Evolutionary conservation across 305 asterid species (phyloP).

Genomic region (Rubia balearica): DNA sequence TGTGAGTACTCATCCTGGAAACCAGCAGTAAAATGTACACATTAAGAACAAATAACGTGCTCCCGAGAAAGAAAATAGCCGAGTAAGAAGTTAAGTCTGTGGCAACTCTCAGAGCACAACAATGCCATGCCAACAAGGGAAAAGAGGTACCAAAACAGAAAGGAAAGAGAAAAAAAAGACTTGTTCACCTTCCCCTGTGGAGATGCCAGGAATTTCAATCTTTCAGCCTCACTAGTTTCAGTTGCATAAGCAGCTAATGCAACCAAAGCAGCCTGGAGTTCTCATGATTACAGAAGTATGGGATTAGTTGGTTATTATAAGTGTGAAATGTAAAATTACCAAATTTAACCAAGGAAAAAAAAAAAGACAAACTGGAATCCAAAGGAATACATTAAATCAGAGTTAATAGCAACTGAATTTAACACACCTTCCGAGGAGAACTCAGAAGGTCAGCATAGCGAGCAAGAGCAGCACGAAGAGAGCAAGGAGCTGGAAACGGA

Average conservation of each 20-base stretch:
- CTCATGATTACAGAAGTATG: not conserved
- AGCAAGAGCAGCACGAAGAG: slow-evolving; percentile 53
- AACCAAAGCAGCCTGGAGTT: slow-evolving; percentile 56
- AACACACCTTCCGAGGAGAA: slow-evolving; percentile 57
- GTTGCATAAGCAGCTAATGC: slow-evolving; percentile 75
- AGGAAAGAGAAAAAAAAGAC: not conserved
- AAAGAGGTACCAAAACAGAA: not conserved
- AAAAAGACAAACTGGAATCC: not conserved
- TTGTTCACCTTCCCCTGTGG: slow-evolving; percentile 70
- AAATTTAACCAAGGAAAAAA: not conserved
- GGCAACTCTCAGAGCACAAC: not conserved
- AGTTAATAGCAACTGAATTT: not conserved
- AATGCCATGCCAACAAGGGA: not conserved
- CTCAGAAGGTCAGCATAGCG: slow-evolving; percentile 60
- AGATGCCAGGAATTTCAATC: slow-evolving; percentile 59
- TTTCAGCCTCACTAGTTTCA: slow-evolving; percentile 56
- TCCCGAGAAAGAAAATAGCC: not conserved
- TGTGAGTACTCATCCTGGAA: slow-evolving; percentile 60
- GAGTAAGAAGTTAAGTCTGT: not conserved
- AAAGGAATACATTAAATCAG: not conserved
- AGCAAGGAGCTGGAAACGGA: slow-evolving; percentile 68
- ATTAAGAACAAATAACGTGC: not conserved
- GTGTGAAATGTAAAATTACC: slow-evolving; percentile 12
- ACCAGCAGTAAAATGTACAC: slow-evolving; percentile 6
- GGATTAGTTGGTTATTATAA: slow-evolving; percentile 8